Evolutionary conservation across 257 asterid species (phyloP).

Genomic region (Plectranthus barbatus): DNA sequence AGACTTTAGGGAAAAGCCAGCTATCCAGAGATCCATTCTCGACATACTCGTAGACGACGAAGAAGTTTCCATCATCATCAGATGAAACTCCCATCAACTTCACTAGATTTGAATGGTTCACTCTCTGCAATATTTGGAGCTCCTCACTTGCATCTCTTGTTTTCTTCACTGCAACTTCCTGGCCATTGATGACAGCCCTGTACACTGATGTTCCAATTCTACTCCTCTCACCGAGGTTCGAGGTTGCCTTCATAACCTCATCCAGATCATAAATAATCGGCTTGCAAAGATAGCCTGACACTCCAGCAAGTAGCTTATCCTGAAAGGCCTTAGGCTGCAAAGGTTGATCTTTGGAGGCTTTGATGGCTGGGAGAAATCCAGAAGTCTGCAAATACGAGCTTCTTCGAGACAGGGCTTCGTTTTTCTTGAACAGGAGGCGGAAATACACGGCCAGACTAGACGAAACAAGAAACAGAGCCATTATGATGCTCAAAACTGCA

Average conservation of each 20-base stretch:
- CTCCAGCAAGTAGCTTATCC: constrained; percentile 64
- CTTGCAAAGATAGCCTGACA: constrained; percentile 66
- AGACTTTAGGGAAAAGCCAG: constrained; percentile 31
- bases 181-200: constrained; percentile 38
- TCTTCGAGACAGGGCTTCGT: constrained; percentile 17
- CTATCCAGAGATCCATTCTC: constrained; percentile 67
- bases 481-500: constrained; percentile 16
- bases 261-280: constrained; percentile 40
- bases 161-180: constrained; percentile 45
- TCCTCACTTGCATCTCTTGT: constrained; percentile 49
- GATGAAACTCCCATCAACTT: constrained; percentile 82
- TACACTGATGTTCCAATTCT: constrained; percentile 53
- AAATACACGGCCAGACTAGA: constrained; percentile 22
- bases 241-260: constrained; percentile 54
- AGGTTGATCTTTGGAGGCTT: constrained; percentile 15
- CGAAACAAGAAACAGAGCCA: constrained; percentile 23
- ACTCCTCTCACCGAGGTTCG: constrained; percentile 33
- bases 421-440: constrained; percentile 25
- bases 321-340: constrained; percentile 25
- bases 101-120: constrained; percentile 87
- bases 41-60: constrained; percentile 62
- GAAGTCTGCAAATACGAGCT: constrained; percentile 27
- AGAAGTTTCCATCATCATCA: constrained; percentile 67
- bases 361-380: constrained; percentile 17
- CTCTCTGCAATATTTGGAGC: constrained; percentile 52